Conservation (phyloP, 1,284 basidiomycete species). For the Neonothopanus nambi region DNA sequence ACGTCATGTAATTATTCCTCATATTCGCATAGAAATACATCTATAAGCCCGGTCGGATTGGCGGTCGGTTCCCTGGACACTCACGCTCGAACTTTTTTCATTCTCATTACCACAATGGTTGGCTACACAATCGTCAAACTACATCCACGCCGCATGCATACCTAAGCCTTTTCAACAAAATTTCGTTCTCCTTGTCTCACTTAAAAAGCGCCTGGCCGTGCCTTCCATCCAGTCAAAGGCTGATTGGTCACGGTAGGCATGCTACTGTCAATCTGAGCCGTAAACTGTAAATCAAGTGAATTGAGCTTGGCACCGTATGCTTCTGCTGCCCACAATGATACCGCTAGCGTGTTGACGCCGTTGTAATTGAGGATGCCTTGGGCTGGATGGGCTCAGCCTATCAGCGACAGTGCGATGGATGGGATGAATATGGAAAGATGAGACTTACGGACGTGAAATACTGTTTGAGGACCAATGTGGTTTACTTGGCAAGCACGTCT, state of each 20-base stretch:
- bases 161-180: not conserved
- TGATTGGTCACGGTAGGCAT: slow-evolving; percentile 39
- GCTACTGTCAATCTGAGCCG: slow-evolving; percentile 39
- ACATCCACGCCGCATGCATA: too few relatives aligned
- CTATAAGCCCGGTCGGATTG: not conserved
- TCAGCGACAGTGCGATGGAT: not conserved
- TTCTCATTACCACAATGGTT: too few relatives aligned
- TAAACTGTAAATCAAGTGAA: slow-evolving; percentile 38
- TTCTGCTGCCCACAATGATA: slow-evolving; percentile 47
- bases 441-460: slow-evolving; percentile 43
- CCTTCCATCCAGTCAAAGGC: slow-evolving; percentile 38
- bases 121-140: too few relatives aligned
- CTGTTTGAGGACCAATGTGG: slow-evolving; percentile 40
- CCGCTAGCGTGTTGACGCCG: slow-evolving; percentile 46
- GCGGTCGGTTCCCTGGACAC: not conserved
- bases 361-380: slow-evolving; percentile 52
- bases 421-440: not conserved
- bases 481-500: slow-evolving; percentile 31
- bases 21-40: slow-evolving; percentile 14
- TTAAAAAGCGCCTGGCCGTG: slow-evolving; percentile 31
- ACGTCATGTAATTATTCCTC: slow-evolving; percentile 69
- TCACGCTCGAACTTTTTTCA: not conserved
- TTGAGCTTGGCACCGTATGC: slow-evolving; percentile 39
- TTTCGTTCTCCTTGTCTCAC: not conserved
- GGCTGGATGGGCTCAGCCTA: slow-evolving; percentile 34